Evolutionary conservation across 768 basidiomycete species (phyloP).

Genomic region (Brasilioporus rufonigricans): DNA sequence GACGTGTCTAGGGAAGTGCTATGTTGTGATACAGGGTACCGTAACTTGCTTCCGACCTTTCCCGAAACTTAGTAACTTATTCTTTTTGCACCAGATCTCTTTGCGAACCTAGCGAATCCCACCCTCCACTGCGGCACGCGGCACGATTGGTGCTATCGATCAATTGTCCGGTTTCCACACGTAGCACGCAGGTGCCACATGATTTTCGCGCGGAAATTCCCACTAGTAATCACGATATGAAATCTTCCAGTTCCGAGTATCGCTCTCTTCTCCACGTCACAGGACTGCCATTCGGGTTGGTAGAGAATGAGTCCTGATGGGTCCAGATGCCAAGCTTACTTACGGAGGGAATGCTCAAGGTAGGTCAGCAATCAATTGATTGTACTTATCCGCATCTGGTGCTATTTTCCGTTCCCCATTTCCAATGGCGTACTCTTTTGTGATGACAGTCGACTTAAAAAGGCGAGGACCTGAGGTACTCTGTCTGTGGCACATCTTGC

Average conservation of each 20-base stretch:
- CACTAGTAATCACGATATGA: conserved; percentile 14
- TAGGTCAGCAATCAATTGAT: conserved; percentile 13
- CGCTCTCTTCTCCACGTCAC: conserved; percentile 10
- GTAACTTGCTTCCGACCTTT: background rate
- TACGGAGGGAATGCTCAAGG: background rate
- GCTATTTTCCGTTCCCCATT: conserved; percentile 7
- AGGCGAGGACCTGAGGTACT: background rate
- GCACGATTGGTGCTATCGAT: conserved; percentile 4
- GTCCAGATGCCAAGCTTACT: conserved; percentile 1
- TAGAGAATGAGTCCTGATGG: background rate
- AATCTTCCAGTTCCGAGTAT: conserved; percentile 15
- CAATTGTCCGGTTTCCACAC: conserved; percentile 3
- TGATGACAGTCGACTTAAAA: conserved; percentile 13
- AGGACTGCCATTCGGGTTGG: conserved; percentile 1
- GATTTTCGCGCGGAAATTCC: conserved; percentile 17
- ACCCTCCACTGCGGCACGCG: background rate
- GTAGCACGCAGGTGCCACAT: conserved; percentile 3
- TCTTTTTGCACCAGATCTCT: background rate
- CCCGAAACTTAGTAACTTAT: background rate
- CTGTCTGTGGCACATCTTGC: background rate
- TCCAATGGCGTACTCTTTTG: conserved; percentile 6
- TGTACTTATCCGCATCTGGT: conserved; percentile 14
- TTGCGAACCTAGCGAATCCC: background rate
- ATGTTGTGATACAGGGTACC: background rate
- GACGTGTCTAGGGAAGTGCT: background rate